These are phyloP conservation scores for Exophiala bonariae DNA, from an alignment of 2,329 filamentous ascomycete species.

Conservation along the genomic window DNA sequence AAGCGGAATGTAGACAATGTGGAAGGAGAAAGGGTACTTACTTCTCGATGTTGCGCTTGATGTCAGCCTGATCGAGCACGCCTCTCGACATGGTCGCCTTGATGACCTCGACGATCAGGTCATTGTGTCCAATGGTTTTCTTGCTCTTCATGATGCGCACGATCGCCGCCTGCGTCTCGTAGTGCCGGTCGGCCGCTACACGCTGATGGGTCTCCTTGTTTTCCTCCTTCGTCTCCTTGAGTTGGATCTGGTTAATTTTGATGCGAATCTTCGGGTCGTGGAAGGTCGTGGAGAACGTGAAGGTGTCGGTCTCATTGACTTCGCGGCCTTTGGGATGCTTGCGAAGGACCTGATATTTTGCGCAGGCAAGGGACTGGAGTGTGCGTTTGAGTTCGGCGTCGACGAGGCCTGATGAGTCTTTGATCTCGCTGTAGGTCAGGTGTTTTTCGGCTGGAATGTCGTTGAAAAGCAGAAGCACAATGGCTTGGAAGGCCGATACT, in stretches of 20 bases:
- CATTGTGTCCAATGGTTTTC: constrained; percentile 82
- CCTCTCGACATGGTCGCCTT: constrained; percentile 84
- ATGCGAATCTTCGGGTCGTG: constrained; percentile 80
- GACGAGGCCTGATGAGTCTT: constrained; percentile 70
- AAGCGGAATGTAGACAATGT: too few species aligned
- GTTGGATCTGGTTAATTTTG: constrained; percentile 98
- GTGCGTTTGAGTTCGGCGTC: constrained; percentile 83
- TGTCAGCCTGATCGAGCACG: constrained; percentile 79
- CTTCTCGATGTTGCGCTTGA: constrained; percentile 97
- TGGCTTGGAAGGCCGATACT: constrained; percentile 88
- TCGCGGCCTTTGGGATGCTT: constrained; percentile 87
- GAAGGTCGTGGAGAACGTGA: constrained; percentile 78
- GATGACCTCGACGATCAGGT: constrained; percentile 89
- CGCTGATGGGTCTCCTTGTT: constrained; percentile 92
- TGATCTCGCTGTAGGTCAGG: constrained; percentile 74
- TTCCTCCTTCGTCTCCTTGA: constrained; percentile 93
- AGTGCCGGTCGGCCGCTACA: constrained; percentile 84
- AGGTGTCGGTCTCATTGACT: constrained; percentile 75
- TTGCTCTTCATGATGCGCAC: constrained; percentile 95
- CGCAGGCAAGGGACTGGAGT: constrained; percentile 91
- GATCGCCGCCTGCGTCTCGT: constrained; percentile 95
- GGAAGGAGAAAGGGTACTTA: constrained; percentile 46
- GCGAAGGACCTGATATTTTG: constrained; percentile 76
- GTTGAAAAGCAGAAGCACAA: constrained; percentile 90
- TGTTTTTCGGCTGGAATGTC: constrained; percentile 61